A percentile compares a stretch with the other conserved stretches of the same genome.
Conservation (phyloP, 2,329 filamentous ascomycete species). For the Rasamsonia emersonii region DNA sequence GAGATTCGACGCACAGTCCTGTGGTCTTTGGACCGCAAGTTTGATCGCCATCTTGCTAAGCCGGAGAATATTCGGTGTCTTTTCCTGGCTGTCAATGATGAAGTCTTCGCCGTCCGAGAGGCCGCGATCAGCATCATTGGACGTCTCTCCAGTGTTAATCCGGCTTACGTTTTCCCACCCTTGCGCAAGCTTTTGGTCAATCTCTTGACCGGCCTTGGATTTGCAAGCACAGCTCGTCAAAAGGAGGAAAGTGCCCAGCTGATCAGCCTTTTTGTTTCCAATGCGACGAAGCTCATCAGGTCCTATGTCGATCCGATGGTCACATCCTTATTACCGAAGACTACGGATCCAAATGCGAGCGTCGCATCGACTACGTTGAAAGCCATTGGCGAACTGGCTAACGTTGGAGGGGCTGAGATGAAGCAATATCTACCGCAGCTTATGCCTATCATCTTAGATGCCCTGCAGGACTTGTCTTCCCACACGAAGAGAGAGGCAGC, state of each 20-base stretch:
- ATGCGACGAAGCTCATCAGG: constrained; percentile 86
- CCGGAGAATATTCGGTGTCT: constrained; percentile 94
- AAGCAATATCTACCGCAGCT: constrained; percentile 79
- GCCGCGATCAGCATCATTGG: constrained; percentile 95
- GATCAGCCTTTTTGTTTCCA: constrained; percentile 83
- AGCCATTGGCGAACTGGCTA: constrained; percentile 88
- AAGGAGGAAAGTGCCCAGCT: constrained; percentile 95
- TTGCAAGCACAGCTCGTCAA: constrained; percentile 85
- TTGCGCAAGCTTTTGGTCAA: constrained; percentile 92
- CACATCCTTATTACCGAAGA: constrained; percentile 85
- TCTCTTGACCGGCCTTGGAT: constrained; percentile 90
- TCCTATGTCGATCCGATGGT: constrained; percentile 98
- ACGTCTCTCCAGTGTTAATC: constrained; percentile 80
- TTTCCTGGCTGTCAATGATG: constrained; percentile 92
- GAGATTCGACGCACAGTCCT: constrained; percentile 85
- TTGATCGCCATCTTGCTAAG: constrained; percentile 93
- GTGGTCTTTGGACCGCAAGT: constrained; percentile 80
- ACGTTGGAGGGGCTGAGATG: constrained; percentile 91
- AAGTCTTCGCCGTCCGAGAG: constrained; percentile 84
- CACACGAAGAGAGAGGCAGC: constrained; percentile 85
- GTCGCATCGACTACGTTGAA: constrained; percentile 93
- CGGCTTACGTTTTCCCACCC: constrained; percentile 94
- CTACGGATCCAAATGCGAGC: constrained; percentile 71
- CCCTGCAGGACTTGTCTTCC: constrained; percentile 88
- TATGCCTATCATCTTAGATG: constrained; percentile 92